Conservation (phyloP, 352 stramenopile species). For the Pythium volutum region DNA sequence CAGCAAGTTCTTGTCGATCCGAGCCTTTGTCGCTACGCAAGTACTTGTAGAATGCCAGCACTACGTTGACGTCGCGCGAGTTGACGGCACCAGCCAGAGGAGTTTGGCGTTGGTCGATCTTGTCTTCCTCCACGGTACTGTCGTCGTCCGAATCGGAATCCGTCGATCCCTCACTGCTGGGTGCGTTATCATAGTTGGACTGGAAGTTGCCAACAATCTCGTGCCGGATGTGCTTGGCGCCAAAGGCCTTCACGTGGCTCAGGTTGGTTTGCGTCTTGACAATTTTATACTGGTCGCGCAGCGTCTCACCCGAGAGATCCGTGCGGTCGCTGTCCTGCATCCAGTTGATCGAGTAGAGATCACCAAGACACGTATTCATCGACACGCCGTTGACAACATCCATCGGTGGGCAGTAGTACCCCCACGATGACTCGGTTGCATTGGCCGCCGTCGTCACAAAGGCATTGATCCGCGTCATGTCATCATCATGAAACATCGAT, state of each 20-base stretch:
- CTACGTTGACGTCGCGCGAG: constrained; percentile 66
- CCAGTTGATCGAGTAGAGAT: constrained; percentile 91
- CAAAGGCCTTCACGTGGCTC: constrained; percentile 84
- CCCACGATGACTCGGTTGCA: constrained; percentile 84
- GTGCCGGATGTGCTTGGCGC: constrained; percentile 45
- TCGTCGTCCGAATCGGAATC: constrained; percentile 16
- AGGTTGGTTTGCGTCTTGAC: constrained; percentile 74
- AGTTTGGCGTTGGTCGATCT: background rate
- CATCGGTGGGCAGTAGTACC: constrained; percentile 84
- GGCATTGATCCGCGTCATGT: constrained; percentile 81
- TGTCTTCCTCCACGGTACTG: background rate
- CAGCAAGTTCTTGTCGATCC: constrained; percentile 34
- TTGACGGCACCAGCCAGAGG: constrained; percentile 36
- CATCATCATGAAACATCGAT: constrained; percentile 84
- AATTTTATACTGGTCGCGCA: constrained; percentile 69
- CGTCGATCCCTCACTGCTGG: constrained; percentile 1
- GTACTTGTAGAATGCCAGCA: constrained; percentile 79
- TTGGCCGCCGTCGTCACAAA: constrained; percentile 90
- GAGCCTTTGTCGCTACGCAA: constrained; percentile 43
- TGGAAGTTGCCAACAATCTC: constrained; percentile 86
- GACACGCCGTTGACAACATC: constrained; percentile 67
- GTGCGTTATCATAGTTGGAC: constrained; percentile 61
- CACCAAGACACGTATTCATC: constrained; percentile 81
- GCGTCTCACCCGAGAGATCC: constrained; percentile 70
- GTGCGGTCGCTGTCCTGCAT: constrained; percentile 89